Percentiles rank a stretch among this genome's conserved stretches.
phyloP scores from a whole-genome alignment of 2,329 filamentous ascomycete genomes.

The Madurella mycetomatis region DNA sequence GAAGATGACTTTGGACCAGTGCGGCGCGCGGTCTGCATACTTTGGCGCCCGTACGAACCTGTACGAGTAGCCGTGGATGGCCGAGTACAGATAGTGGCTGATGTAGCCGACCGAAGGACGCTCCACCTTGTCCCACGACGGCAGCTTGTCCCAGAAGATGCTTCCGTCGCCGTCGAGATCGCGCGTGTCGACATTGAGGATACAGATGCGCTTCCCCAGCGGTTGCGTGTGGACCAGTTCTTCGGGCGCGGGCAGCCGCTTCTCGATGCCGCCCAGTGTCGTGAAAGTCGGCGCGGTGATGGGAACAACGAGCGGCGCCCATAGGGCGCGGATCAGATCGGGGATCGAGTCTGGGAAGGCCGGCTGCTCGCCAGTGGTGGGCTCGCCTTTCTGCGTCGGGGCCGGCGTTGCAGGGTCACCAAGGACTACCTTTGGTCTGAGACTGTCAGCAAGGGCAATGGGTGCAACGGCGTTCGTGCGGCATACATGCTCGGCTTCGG shows the following conservation, averaged over 20 bases:
- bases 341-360: slow-evolving; percentile 8
- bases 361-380: neutral
- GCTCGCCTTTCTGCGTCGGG: slow-evolving; percentile 6
- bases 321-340: slow-evolving; percentile 21
- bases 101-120: slow-evolving; percentile 39
- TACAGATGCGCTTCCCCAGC: slow-evolving; percentile 39
- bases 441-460: neutral
- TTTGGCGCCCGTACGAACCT: slow-evolving; percentile 39
- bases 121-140: slow-evolving; percentile 37
- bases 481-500: slow-evolving; percentile 20
- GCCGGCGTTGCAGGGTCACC: neutral
- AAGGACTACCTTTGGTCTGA: slow-evolving; percentile 20
- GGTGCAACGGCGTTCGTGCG: neutral
- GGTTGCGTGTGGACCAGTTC: slow-evolving; percentile 31
- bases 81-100: slow-evolving; percentile 44
- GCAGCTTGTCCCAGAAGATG: slow-evolving; percentile 33
- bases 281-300: slow-evolving; percentile 21
- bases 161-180: slow-evolving; percentile 34
- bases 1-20: slow-evolving; percentile 43
- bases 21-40: slow-evolving; percentile 39
- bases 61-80: slow-evolving; percentile 46
- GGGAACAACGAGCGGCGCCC: slow-evolving; percentile 21
- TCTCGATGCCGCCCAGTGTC: slow-evolving; percentile 18
- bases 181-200: slow-evolving; percentile 43
- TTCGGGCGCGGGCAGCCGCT: slow-evolving; percentile 15